Evolutionary conservation across 2,329 filamentous ascomycete genomes (phyloP).

Genomic region (Scedosporium apiospermum): DNA sequence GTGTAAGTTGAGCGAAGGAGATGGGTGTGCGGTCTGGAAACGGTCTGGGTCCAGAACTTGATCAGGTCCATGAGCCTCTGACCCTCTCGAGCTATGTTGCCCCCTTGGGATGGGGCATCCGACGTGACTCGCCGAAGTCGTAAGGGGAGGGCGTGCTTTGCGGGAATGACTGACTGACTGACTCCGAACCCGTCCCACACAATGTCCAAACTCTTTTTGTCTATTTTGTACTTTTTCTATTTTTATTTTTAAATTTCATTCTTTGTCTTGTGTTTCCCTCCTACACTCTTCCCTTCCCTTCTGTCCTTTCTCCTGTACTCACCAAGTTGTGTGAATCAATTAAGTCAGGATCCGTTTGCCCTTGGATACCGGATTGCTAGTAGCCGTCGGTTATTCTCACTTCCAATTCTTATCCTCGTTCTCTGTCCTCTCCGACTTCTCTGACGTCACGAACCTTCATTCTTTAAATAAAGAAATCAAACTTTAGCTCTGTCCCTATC

Average conservation of each 20-base stretch:
- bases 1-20: not conserved
- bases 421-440: too few species aligned
- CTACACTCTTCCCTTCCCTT: not conserved
- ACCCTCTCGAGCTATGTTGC: not conserved
- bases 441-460: too few species aligned
- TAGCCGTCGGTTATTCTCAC: too few species aligned
- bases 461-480: too few species aligned
- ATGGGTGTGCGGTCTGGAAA: not conserved
- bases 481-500: too few species aligned
- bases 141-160: not conserved
- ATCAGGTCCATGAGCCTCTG: not conserved
- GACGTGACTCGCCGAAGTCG: not conserved
- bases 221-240: not conserved
- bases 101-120: not conserved
- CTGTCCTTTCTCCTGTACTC: not conserved
- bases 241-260: not conserved
- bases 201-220: not conserved
- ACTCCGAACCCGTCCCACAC: not conserved
- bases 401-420: too few species aligned
- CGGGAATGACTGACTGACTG: not conserved
- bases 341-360: too few species aligned
- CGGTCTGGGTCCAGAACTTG: not conserved
- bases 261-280: not conserved
- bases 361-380: too few species aligned
- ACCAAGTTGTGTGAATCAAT: not conserved